Evolutionary conservation across 1,284 basidiomycete species (phyloP).

Genomic region (Pterulicium gracile): DNA sequence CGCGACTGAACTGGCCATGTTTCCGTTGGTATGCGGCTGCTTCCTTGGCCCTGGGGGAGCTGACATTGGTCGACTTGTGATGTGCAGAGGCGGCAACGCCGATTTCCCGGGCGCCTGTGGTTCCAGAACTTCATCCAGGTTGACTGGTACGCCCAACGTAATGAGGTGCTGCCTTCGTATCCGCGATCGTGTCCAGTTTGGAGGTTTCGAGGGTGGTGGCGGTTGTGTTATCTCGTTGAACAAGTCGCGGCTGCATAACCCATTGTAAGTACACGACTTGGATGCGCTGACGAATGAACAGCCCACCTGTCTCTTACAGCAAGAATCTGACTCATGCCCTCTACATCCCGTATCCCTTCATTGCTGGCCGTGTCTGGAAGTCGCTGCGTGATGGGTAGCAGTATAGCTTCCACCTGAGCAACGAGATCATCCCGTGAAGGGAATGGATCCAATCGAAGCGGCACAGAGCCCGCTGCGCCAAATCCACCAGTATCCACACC

Average conservation of each 20-base stretch:
- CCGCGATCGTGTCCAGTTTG: slow-evolving; percentile 86
- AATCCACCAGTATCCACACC: slow-evolving; percentile 31
- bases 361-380: slow-evolving; percentile 41
- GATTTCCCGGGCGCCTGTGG: slow-evolving; percentile 56
- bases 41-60: slow-evolving; percentile 57
- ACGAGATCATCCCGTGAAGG: slow-evolving; percentile 47
- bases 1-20: slow-evolving; percentile 24
- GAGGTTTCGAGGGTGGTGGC: slow-evolving; percentile 60
- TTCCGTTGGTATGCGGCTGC: slow-evolving; percentile 23
- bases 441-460: slow-evolving; percentile 54
- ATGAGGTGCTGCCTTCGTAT: slow-evolving; percentile 85
- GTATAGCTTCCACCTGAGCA: slow-evolving; percentile 51
- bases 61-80: slow-evolving; percentile 71
- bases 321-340: slow-evolving; percentile 71
- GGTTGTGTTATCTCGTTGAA: slow-evolving; percentile 60
- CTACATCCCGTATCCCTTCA: slow-evolving; percentile 69
- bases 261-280: slow-evolving; percentile 11
- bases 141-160: slow-evolving; percentile 83
- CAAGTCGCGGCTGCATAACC: slow-evolving; percentile 53
- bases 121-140: slow-evolving; percentile 76
- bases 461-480: slow-evolving; percentile 38
- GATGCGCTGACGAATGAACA: slow-evolving; percentile 10
- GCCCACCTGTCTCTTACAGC: slow-evolving; percentile 62
- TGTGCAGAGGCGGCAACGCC: slow-evolving; percentile 67
- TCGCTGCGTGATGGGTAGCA: slow-evolving; percentile 53